phyloP scores from a whole-genome alignment of 495 filamentous ascomycete genomes.

The Lichina pygmaea region DNA sequence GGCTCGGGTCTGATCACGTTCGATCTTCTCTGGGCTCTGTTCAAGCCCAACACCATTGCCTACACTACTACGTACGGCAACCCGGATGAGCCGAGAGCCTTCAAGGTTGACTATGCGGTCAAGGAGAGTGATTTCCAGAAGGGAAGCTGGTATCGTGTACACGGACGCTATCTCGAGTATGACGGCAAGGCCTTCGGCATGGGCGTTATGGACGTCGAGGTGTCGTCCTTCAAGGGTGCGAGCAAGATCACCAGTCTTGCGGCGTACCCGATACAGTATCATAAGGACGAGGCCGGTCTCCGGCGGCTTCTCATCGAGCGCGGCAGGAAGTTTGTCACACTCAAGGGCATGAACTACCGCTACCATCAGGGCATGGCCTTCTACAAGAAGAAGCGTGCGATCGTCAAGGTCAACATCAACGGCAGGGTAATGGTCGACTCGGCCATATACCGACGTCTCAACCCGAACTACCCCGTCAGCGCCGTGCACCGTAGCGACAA shows the following conservation, averaged over 20 bases:
- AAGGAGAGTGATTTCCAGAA: constrained; percentile 46
- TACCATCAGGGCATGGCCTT: constrained; percentile 65
- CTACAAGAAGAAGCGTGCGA: constrained; percentile 51
- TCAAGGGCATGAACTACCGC: constrained; percentile 67
- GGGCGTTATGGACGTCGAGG: constrained; percentile 42
- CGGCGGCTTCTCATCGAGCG: constrained; percentile 47
- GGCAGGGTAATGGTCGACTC: constrained; percentile 83
- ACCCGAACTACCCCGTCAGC: constrained; percentile 70
- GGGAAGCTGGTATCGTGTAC: constrained; percentile 56
- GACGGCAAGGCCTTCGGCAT: constrained; percentile 53
- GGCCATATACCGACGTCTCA: constrained; percentile 59
- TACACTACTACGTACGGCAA: constrained; percentile 61
- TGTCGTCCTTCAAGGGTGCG: constrained; percentile 57
- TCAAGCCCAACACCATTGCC: constrained; percentile 71
- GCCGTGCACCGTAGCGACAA: constrained; percentile 51
- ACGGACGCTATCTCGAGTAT: constrained; percentile 65
- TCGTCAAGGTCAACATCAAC: constrained; percentile 74
- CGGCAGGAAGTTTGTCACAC: constrained; percentile 56
- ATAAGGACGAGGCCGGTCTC: constrained; percentile 43
- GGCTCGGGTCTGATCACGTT: constrained; percentile 73
- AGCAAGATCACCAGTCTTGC: constrained; percentile 55
- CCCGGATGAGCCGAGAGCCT: constrained; percentile 61
- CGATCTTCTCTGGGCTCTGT: constrained; percentile 71
- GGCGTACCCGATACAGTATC: constrained; percentile 61
- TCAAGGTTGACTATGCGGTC: constrained; percentile 63